Base-by-base conservation (phyloP, 345 rosid species). In the Populus tremula region DNA sequence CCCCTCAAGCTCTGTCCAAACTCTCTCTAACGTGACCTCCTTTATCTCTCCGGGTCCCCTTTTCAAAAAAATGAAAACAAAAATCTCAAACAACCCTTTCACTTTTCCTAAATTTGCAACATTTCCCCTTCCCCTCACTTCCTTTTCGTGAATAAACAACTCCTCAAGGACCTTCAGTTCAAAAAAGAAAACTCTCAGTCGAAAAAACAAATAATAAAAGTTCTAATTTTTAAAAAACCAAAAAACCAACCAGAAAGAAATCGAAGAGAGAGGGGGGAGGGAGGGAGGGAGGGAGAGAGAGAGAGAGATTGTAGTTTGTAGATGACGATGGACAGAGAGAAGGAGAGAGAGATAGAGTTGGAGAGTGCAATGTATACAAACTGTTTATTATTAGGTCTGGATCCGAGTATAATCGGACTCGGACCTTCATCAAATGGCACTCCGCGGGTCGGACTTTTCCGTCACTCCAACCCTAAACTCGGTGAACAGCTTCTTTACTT, bases 301-400 rank as follows among this genome's bases (percentile, higher is more conserved):
- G 91, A 90, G 85, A 84, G 47, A 18, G 77, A 45, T 45, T 45
- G 50, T 86, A 85, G 89, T 93, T 93, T 45, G 50, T 89, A 85
- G 89, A 96, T 96, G 97, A 91, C 92, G 89, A 96, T 96, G 97
- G 99, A 94, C 81, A 88, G 97, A 87, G 99, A 96, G 84, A 96
- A 94, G 93, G 99, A 96, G 85, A 92, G 99, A 85, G 99, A 96
- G 87, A 83, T 91, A 31, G 98, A 92, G 91, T 95, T 96, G 25
- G 99, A 96, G 91, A 94, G 98, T 79, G 97, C 99, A 92, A 92
- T 96, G 99, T 96, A 96, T 89, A 96, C 99, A 23, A 96, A 96
- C 86, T 96, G 98, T 53, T 84, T 91, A 85, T 87, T 96, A 56
- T 89, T 96, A 80, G 99, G 99, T 66, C 82, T 96, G 89, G 99